These are phyloP conservation scores for Geotrichum fermentans DNA, from an alignment of 1,139 yeast genomes.

Conservation along the genomic window DNA sequence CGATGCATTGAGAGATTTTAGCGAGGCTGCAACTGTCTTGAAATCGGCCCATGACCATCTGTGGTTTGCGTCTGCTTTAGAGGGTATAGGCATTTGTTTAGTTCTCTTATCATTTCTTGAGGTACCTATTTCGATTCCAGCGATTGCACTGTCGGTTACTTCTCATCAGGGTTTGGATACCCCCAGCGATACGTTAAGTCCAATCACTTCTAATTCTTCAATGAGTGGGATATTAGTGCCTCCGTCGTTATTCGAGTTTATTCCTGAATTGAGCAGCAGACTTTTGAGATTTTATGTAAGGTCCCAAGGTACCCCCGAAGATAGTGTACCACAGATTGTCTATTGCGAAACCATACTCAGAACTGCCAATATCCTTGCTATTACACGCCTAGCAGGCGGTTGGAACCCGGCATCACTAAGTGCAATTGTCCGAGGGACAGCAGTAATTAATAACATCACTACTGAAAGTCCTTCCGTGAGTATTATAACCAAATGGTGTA, in stretches of 20 bases:
- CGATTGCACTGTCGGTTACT: conserved; percentile 33
- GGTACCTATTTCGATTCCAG: conserved; percentile 58
- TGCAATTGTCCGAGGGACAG: conserved; percentile 39
- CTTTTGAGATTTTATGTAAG: conserved; percentile 55
- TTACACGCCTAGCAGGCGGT: conserved; percentile 50
- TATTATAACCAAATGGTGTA: conserved; percentile 37
- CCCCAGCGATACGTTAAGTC: conserved; percentile 8
- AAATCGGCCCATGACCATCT: conserved; percentile 66
- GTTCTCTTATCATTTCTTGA: conserved; percentile 57
- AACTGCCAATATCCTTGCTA: conserved; percentile 56
- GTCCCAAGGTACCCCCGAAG: conserved; percentile 59
- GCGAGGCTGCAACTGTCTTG: conserved; percentile 62
- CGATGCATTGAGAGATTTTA: conserved; percentile 66
- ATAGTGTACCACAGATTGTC: conserved; percentile 77
- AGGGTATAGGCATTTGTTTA: conserved; percentile 67
- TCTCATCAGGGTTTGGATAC: not conserved
- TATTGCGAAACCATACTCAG: conserved; percentile 69
- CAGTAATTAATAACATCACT: conserved; percentile 27
- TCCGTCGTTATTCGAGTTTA: conserved; percentile 44
- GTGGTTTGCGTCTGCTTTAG: conserved; percentile 86
- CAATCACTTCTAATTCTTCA: conserved; percentile 26
- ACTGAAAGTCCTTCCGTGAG: conserved; percentile 28
- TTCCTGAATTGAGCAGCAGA: conserved; percentile 49
- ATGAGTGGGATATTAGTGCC: conserved; percentile 21
- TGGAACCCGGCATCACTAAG: conserved; percentile 44